Base-by-base conservation (phyloP, 1,284 basidiomycete genomes). In the Tranzscheliella williamsii region DNA sequence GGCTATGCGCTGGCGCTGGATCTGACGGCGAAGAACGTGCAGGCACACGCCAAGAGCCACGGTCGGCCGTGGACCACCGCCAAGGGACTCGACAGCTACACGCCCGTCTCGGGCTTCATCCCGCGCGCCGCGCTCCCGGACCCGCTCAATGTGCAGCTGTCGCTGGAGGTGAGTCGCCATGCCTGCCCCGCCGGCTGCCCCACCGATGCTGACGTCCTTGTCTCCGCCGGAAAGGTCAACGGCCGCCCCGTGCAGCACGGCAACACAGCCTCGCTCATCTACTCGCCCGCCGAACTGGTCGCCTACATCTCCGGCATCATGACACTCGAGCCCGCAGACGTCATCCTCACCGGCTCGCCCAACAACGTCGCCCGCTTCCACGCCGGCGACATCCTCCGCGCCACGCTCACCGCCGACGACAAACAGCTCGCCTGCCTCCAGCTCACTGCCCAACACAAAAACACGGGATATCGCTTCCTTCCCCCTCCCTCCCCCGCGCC, bases 11-110 rank as follows among this genome's bases (percentile, higher is more conserved):
- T 34, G 33, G 33, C 33, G 9, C 33, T 34, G 9, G 33, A 34
- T 20, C 15, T 34, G 33, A 34, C 33, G 33, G 33, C 33, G 9
- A 34, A 34, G 33, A 34, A 34, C 33, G 33, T 34, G n/a, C 33
- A 34, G 33, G 18, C n/a, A 8, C 11, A 34, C 9, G 33, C 33
- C 33, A 34, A 20, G 18, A 16, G n/a, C 17, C n/a, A 34, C 8
- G 33, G 33, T 20, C 33, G 15, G 33, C 33, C 33, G n/a, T 34
- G 33, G 33, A 34, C 33, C 9, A 34, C 33, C 8, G 15, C 33
- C n/a, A 34, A 34, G 33, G 33, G 33, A n/a, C 18, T 34, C n/a
- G 33, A 34, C 33, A 34, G 9, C 8, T 34, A 16, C 33, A 34
- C 33, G 8, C 33, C 33, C 33, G 18, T 34, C 33, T 34, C 33